phyloP scores from a whole-genome alignment of 1,284 basidiomycete species.

The Ganoderma boninense region DNA sequence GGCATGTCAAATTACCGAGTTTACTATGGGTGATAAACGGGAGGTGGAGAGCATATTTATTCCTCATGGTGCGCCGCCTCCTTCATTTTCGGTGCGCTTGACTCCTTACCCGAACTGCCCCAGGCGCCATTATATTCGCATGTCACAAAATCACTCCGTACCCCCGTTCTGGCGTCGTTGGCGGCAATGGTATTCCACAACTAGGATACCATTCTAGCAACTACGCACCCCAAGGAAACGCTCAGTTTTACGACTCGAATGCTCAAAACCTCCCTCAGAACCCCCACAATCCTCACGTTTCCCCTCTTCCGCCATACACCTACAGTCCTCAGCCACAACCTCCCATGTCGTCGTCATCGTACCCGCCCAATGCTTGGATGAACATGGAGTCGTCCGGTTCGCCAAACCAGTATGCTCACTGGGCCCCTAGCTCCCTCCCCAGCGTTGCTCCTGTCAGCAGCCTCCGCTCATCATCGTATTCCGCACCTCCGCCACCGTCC shows the following conservation, averaged over 20 bases:
- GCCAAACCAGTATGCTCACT: conserved; percentile 47
- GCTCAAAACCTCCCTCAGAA: conserved; percentile 54
- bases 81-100: conserved; percentile 27
- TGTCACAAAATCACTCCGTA: conserved; percentile 75
- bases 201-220: conserved; percentile 35
- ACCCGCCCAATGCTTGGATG: conserved; percentile 59
- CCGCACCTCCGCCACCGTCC: conserved; percentile 43
- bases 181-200: conserved; percentile 34
- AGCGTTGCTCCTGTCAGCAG: conserved; percentile 50
- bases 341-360: conserved; percentile 46
- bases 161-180: conserved; percentile 49
- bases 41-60: conserved; percentile 92
- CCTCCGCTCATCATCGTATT: conserved; percentile 57
- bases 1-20: conserved; percentile 76
- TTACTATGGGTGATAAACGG: conserved; percentile 62
- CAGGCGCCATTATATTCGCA: conserved; percentile 84
- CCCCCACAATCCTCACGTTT: conserved; percentile 48
- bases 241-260: conserved; percentile 55
- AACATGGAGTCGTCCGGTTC: conserved; percentile 47
- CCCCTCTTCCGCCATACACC: conserved; percentile 40
- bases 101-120: conserved; percentile 30
- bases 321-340: conserved; percentile 52
- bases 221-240: conserved; percentile 44
- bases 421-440: conserved; percentile 47
- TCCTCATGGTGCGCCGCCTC: conserved; percentile 79